phyloP scores from a whole-genome alignment of 805 yeast genomes.

The Hanseniaspora taiwanica region DNA sequence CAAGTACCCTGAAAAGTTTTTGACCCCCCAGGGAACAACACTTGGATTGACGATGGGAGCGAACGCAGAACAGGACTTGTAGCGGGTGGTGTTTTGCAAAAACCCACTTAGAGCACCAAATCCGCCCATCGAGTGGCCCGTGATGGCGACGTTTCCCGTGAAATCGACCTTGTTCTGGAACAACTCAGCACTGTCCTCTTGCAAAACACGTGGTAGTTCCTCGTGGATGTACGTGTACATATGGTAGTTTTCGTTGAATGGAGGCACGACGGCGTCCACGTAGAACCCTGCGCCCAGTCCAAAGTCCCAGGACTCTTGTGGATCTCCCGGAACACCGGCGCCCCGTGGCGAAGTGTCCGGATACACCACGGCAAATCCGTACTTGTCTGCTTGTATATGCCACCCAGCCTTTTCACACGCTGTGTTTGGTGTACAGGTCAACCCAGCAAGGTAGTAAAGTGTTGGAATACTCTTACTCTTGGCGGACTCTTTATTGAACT shows the following conservation, averaged over 20 bases:
- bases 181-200: constrained; percentile 22
- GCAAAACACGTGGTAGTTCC: constrained; percentile 50
- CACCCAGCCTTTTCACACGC: constrained; percentile 88
- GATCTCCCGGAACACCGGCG: constrained; percentile 61
- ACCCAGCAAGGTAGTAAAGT: constrained; percentile 68
- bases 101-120: constrained; percentile 74
- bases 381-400: constrained; percentile 65
- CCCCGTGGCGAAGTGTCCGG: constrained; percentile 96
- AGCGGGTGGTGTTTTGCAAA: constrained; percentile 55
- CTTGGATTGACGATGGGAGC: constrained; percentile 81
- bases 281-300: constrained; percentile 96
- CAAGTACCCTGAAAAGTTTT: constrained; percentile 68
- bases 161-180: constrained; percentile 43
- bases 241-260: constrained; percentile 59
- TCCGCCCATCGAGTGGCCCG: constrained; percentile 99
- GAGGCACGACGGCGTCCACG: constrained; percentile 65
- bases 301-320: constrained; percentile 55
- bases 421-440: constrained; percentile 88
- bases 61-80: constrained; percentile 76
- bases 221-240: constrained; percentile 76
- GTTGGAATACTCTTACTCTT: constrained; percentile 42
- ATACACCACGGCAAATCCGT: constrained; percentile 78
- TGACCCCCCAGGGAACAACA: constrained; percentile 75
- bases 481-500: constrained; percentile 19
- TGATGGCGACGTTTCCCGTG: constrained; percentile 44